Evolutionary conservation across 2,329 filamentous ascomycete species (phyloP).

Genomic region (Orbilia javanica): DNA sequence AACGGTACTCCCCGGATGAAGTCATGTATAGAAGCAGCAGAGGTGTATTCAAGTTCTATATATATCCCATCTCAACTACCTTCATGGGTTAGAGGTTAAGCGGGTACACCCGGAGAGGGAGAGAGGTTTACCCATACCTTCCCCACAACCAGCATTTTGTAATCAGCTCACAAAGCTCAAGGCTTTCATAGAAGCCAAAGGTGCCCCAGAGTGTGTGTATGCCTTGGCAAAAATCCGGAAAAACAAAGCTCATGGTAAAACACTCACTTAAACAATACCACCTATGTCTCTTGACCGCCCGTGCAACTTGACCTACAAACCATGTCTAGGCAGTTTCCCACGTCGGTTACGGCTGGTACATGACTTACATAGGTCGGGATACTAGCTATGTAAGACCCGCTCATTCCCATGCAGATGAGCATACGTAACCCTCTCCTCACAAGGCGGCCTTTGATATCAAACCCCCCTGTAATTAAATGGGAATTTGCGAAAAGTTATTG

Average conservation of each 20-base stretch:
- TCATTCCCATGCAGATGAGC: conserved; percentile 5
- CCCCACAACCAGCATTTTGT: no score
- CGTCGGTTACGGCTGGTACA: neutral
- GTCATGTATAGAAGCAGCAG: conserved; percentile 8
- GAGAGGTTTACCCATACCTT: neutral
- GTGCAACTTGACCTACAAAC: neutral
- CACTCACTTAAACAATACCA: neutral
- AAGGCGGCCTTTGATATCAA: conserved; percentile 7
- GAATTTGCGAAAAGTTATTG: neutral
- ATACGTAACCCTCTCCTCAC: conserved; percentile 30
- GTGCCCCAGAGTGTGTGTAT: neutral
- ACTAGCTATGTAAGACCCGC: neutral
- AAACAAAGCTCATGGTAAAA: neutral
- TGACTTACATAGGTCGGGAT: neutral
- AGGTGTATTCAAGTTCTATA: conserved; percentile 15
- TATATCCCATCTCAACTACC: conserved; percentile 9
- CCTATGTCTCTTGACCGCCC: neutral
- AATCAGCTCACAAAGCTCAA: no score
- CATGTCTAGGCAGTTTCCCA: neutral
- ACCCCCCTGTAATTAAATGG: neutral
- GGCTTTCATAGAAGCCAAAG: neutral
- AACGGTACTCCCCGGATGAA: neutral
- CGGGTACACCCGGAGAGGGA: conserved; percentile 11
- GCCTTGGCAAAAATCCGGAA: neutral
- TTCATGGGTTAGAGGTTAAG: neutral